Evolutionary conservation across 1,139 yeast species (phyloP), one percentile per base, ranked within the genome.

Genomic region (Lodderomyces pseudojiufengensis): DNA sequence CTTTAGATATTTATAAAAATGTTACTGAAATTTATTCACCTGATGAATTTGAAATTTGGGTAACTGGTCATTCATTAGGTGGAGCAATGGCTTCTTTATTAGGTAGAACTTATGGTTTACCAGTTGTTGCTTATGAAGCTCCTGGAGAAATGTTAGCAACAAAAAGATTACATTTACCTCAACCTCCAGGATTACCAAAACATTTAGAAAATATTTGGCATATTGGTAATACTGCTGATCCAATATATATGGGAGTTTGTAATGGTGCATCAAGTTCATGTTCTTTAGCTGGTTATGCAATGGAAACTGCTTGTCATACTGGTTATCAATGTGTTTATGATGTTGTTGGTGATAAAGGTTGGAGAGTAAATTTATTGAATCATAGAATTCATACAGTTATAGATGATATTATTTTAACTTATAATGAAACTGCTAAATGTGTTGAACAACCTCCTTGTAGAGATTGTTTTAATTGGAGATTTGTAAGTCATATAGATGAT

Each of bases 191-290:
- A 1, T 58, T 87, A 13, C 95, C 97, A 0, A 63, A 70, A 12
- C 76, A 81, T 52, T 65, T 76, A 59, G 97, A 90, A 51, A 83
- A 87, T 47, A 76, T 94, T 13, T 92, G 95, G 95, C 97, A 94
- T 55, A 65, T 92, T 55, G 98, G 98, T 5, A 92, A 92, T 55
- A 92, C 95, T 1, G 98, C 96, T 0, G 99, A 92, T 55, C 99
- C 99, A 1, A 85, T 92, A 5, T 92, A 72, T 52, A 84, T 90
- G 95, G 99, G 99, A 0, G 90, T 87, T 5, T 92, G 98, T 57
- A 88, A 86, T 53, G 99, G 99, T 4, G 95, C 95, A 1, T 80
- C 94, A 7, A 84, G 95, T 1, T 62, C 92, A 3, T 92, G 99
- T 58, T 82, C 92, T 49, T 73, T 86, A 10, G 97, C 86, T 0